A percentile compares a stretch with the other conserved stretches of the same genome.
Conservation (phyloP, 345 rosid species). For the Linum trigynum region DNA sequence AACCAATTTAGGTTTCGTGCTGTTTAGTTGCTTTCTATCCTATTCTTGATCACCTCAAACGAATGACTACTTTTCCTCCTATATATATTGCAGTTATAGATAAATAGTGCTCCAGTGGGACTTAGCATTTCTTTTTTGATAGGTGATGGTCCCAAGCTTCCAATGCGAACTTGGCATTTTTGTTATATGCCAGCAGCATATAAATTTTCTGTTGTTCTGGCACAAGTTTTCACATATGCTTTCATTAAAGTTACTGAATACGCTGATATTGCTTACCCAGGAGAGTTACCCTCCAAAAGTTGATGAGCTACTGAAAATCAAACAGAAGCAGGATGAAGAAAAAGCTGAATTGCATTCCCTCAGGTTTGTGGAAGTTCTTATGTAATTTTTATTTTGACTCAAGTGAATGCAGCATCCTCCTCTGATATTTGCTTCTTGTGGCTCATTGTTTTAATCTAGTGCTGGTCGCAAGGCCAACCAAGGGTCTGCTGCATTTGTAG, state of each 20-base stretch:
- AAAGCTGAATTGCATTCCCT: conserved; percentile 62
- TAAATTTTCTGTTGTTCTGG: no score
- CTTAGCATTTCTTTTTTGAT: background rate
- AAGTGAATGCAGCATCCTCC: background rate
- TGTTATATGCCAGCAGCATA: no score
- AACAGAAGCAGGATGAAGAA: conserved; percentile 75
- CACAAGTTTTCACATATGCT: no score
- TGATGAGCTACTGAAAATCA: conserved; percentile 52
- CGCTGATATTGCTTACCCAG: conserved; percentile 24
- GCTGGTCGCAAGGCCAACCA: conserved; percentile 28
- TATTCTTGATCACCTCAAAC: background rate
- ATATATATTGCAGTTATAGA: background rate
- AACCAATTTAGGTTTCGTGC: background rate
- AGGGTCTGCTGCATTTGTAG: conserved; percentile 20
- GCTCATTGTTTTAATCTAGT: conserved; percentile 18
- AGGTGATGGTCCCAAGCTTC: no score
- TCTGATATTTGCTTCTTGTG: conserved; percentile 10
- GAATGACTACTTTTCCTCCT: background rate
- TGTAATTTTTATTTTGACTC: no score
- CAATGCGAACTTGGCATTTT: no score
- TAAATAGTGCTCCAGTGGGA: background rate
- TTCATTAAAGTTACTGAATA: conserved; percentile 3
- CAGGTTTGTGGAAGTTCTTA: conserved; percentile 31
- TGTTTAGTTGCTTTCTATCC: background rate
- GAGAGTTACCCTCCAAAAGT: conserved; percentile 41